Percentiles rank a stretch among this genome's conserved stretches.
These are phyloP conservation scores for Candida nonsorbophila DNA, from an alignment of 805 yeast genomes.

Conservation along the genomic window DNA sequence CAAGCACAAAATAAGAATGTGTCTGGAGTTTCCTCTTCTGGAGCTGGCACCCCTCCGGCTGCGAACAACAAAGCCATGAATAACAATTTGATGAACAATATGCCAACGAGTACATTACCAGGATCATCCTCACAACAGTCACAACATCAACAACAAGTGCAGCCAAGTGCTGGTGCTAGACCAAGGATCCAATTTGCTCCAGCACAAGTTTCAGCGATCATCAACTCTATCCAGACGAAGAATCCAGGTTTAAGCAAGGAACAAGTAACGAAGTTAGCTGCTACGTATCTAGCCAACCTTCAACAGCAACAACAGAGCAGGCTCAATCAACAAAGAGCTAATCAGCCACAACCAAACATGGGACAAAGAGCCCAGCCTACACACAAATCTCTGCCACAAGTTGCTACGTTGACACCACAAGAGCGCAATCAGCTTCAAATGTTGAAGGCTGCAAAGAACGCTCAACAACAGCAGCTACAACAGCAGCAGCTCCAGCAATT, in stretches of 20 bases:
- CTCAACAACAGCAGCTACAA: conserved; percentile 19
- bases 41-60: background rate
- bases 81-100: background rate
- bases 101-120: background rate
- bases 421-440: conserved; percentile 38
- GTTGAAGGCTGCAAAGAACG: conserved; percentile 31
- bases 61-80: conserved; percentile 1
- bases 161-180: conserved; percentile 15
- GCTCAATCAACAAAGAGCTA: conserved; percentile 17
- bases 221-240: conserved; percentile 59
- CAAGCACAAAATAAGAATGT: conserved; percentile 9
- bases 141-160: conserved; percentile 8
- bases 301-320: conserved; percentile 48
- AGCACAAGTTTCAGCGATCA: conserved; percentile 61
- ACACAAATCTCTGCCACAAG: conserved; percentile 15
- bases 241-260: conserved; percentile 59
- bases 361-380: conserved; percentile 2
- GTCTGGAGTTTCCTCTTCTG: conserved; percentile 3
- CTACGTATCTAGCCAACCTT: conserved; percentile 53
- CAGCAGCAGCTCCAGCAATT: conserved; percentile 6
- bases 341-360: conserved; percentile 5
- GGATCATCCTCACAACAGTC: background rate
- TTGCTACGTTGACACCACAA: conserved; percentile 38
- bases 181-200: conserved; percentile 45
- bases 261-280: conserved; percentile 63